Conservation (phyloP, 1,139 yeast genomes). For the Blastobotrys elegans region DNA sequence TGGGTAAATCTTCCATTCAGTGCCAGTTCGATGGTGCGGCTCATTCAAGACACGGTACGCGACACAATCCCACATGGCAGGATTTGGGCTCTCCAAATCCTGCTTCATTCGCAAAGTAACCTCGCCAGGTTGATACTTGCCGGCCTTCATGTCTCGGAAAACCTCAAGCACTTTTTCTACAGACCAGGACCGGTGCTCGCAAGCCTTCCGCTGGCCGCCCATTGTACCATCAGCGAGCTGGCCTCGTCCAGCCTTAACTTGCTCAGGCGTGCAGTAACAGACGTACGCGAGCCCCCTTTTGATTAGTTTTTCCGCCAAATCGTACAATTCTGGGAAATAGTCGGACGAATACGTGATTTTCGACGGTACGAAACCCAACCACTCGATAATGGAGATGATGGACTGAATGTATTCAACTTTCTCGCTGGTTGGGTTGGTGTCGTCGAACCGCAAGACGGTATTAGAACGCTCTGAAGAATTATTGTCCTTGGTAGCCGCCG, state of each 20-base stretch:
- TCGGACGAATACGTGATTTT: slow-evolving; percentile 94
- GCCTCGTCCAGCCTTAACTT: slow-evolving; percentile 87
- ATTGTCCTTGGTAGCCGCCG: too few species aligned
- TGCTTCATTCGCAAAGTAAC: slow-evolving; percentile 97
- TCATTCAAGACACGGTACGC: slow-evolving; percentile 96
- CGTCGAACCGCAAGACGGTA: slow-evolving; percentile 91
- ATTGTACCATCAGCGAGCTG: slow-evolving; percentile 84
- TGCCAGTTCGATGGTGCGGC: slow-evolving; percentile 93
- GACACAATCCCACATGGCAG: slow-evolving; percentile 99
- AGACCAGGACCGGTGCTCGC: slow-evolving; percentile 66
- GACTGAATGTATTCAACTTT: slow-evolving; percentile 86
- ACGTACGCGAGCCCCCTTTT: slow-evolving; percentile 72
- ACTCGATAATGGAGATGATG: slow-evolving; percentile 74
- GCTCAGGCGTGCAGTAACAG: slow-evolving; percentile 90
- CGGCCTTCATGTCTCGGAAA: slow-evolving; percentile 89
- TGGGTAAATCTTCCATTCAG: slow-evolving; percentile 96
- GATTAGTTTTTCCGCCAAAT: slow-evolving; percentile 77
- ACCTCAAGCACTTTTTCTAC: slow-evolving; percentile 70
- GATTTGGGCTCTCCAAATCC: slow-evolving; percentile 85
- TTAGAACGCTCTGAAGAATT: too few species aligned
- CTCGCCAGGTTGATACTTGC: slow-evolving; percentile 80
- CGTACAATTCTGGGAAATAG: slow-evolving; percentile 84
- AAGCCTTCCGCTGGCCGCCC: slow-evolving; percentile 86
- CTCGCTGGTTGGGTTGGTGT: slow-evolving; percentile 98
- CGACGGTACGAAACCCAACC: slow-evolving; percentile 95